Evolutionary conservation across 768 basidiomycete genomes (phyloP).

Genomic region (Mycena olivaceomarginata): DNA sequence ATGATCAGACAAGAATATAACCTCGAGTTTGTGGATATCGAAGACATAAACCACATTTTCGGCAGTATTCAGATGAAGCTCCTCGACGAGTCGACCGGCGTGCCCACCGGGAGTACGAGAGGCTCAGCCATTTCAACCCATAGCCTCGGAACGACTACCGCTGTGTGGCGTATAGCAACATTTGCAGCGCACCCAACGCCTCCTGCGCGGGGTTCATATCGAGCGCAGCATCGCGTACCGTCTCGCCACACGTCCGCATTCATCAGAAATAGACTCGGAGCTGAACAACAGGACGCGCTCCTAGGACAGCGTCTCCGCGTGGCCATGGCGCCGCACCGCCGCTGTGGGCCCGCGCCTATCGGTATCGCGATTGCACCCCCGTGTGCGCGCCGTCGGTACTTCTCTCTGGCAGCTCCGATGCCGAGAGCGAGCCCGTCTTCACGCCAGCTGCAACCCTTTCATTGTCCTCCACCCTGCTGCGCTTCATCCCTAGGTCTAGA

Average conservation of each 20-base stretch:
- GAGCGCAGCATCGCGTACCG: slow-evolving; percentile 33
- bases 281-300: slow-evolving; percentile 24
- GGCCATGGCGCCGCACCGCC: slow-evolving; percentile 7
- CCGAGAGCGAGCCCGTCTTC: neutral
- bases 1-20: no score
- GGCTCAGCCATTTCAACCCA: no score
- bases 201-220: neutral
- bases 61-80: no score
- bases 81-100: no score
- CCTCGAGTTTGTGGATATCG: no score
- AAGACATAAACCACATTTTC: no score
- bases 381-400: slow-evolving; percentile 18
- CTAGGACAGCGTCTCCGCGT: slow-evolving; percentile 23
- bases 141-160: no score
- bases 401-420: slow-evolving; percentile 9
- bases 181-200: neutral
- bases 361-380: neutral
- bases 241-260: neutral
- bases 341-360: slow-evolving; percentile 17
- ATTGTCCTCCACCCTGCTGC: neutral
- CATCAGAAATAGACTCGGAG: neutral
- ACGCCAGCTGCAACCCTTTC: neutral
- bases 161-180: no score
- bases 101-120: no score
- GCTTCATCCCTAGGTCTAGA: neutral